Evolutionary conservation across 2,329 filamentous ascomycete genomes (phyloP), one percentile per base, ranked within the genome.

Genomic region (Metarhizium humberi): DNA sequence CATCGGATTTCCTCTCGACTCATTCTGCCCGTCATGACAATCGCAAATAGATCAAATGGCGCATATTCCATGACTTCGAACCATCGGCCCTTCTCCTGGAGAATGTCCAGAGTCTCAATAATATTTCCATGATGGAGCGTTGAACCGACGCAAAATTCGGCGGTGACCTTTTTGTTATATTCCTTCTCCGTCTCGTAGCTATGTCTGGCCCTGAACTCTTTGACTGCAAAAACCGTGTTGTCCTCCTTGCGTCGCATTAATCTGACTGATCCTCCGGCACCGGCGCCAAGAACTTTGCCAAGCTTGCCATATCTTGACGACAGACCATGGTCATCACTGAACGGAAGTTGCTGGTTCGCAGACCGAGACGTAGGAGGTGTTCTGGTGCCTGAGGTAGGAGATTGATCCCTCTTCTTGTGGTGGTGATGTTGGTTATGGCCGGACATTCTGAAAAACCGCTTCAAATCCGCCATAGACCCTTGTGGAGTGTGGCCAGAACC

Each of bases 1-100:
- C 94, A 99, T 3, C 85, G 86, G 57, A 97, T 82, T 69, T 99
- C 94, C 63, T 95, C 88, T 57, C 90, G 85, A 45, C 84, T 83
- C 94, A 99, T 99, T 73, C 91, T 95, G 40, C 94, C 94, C 0
- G 94, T 97, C 94, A 99, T 99, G 61, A 99, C 94, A 60, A 95
- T 96, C 13, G 94, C 94, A 68, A 99, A 99, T 34, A 99, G 79
- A 69, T 99, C 94, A 66, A 79, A 99, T 0, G 94, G 94, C 11
- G 92, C 94, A 66, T 95, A 99, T 68, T 99, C 94, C 94, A 99
- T 99, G 46, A 99, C 94, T 67, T 97, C 92, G 66, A 91, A 99
- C 90, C 94, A 99, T 60, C 87, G 91, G 52, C 84, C 85, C 71
- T 92, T 94, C 72, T 99, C 94, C 62, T 95, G 89, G 11, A 99